Conservation (phyloP, 1,139 yeast species). For the Kodamaea fungicola region DNA sequence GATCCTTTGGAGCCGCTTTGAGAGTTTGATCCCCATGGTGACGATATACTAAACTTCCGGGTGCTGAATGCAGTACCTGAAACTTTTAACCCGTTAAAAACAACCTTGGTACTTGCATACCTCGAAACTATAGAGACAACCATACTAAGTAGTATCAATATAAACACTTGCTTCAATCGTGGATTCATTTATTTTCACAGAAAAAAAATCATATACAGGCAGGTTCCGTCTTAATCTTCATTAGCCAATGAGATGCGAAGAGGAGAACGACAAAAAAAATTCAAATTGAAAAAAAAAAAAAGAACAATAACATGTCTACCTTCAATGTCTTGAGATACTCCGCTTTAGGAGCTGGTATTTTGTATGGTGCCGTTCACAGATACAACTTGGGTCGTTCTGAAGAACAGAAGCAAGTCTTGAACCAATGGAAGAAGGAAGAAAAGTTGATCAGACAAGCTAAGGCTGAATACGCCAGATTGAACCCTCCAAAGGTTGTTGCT, state of each 20-base stretch:
- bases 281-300: constrained; percentile 3
- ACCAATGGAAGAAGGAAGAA: constrained; percentile 63
- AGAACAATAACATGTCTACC: constrained; percentile 26
- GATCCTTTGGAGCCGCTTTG: neutral
- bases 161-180: constrained; percentile 12
- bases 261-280: constrained; percentile 3
- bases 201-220: neutral
- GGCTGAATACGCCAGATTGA: constrained; percentile 75
- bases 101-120: constrained; percentile 9
- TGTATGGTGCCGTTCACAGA: constrained; percentile 88
- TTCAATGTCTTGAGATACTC: constrained; percentile 86
- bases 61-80: neutral
- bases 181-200: constrained; percentile 5
- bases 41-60: constrained; percentile 7
- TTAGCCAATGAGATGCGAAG: constrained; percentile 9
- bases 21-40: constrained; percentile 14
- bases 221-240: constrained; percentile 1
- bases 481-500: constrained; percentile 43
- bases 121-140: constrained; percentile 26
- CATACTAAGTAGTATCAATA: constrained; percentile 26
- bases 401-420: constrained; percentile 52
- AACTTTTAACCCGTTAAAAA: constrained; percentile 5
- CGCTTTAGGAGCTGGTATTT: constrained; percentile 83
- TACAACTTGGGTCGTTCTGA: constrained; percentile 61
- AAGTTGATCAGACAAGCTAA: constrained; percentile 84